A percentile compares a stretch with the other conserved stretches of the same genome.
phyloP scores from a whole-genome alignment of 805 yeast species.

The Ogataea paraovalis region DNA sequence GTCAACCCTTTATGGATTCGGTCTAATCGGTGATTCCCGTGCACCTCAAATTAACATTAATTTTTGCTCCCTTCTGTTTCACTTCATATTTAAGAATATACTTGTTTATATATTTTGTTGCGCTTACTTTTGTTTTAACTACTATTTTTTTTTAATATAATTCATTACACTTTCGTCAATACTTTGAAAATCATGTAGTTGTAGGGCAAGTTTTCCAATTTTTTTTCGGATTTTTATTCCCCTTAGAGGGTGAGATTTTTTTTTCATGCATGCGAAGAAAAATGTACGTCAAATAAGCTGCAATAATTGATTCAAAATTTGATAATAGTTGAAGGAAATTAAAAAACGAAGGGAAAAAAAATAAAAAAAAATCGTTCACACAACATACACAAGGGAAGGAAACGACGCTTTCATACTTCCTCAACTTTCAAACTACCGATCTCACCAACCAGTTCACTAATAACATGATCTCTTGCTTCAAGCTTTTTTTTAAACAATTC shows the following conservation, averaged over 20 bases:
- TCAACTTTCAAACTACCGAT: constrained; percentile 4
- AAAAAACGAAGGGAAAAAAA: too few species aligned
- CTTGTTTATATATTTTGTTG: background rate
- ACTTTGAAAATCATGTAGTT: background rate
- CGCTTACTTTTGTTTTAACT: background rate
- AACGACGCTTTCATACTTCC: constrained; percentile 1
- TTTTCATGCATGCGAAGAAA: too few species aligned
- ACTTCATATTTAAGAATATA: background rate
- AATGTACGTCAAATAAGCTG: too few species aligned
- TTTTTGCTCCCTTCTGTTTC: background rate
- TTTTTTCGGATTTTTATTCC: too few species aligned
- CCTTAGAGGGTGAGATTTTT: too few species aligned
- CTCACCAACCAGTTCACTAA: constrained; percentile 9
- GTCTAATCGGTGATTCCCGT: background rate
- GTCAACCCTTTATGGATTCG: background rate
- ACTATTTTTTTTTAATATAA: background rate
- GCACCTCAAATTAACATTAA: background rate
- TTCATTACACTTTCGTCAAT: background rate
- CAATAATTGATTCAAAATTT: too few species aligned
- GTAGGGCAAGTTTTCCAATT: too few species aligned
- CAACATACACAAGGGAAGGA: background rate
- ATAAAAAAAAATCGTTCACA: background rate
- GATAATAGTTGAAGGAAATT: too few species aligned
- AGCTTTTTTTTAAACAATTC: constrained; percentile 17
- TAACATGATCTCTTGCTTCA: constrained; percentile 10